Conservation (phyloP, 352 stramenopile species). For the Halophytophthora batemanensis region DNA sequence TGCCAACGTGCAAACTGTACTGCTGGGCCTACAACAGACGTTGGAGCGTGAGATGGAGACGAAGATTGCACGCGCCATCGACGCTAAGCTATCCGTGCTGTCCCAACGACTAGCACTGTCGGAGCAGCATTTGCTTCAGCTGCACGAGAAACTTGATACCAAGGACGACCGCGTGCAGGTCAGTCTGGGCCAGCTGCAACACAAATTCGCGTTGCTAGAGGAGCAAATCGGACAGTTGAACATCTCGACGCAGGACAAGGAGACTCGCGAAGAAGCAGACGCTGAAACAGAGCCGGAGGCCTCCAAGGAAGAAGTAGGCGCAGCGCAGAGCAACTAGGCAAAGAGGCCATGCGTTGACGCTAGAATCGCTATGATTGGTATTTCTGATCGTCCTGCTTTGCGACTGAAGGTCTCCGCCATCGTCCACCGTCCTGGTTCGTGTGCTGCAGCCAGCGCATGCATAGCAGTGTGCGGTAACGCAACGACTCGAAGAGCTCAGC, state of each 20-base stretch:
- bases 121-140: slow-evolving; percentile 58
- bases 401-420: slow-evolving; percentile 16
- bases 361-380: slow-evolving; percentile 32
- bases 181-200: slow-evolving; percentile 39
- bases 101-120: slow-evolving; percentile 57
- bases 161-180: slow-evolving; percentile 33
- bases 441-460: slow-evolving; percentile 52
- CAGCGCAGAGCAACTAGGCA: slow-evolving; percentile 7
- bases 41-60: slow-evolving; percentile 63
- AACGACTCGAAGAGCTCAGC: slow-evolving; percentile 47
- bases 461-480: slow-evolving; percentile 57
- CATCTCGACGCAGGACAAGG: slow-evolving; percentile 2
- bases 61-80: slow-evolving; percentile 56
- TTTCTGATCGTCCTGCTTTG: slow-evolving; percentile 42
- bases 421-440: slow-evolving; percentile 19
- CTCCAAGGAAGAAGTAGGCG: neutral
- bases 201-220: slow-evolving; percentile 41
- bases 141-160: slow-evolving; percentile 54
- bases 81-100: slow-evolving; percentile 55
- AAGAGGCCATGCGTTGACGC: slow-evolving; percentile 30
- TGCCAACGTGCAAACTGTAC: slow-evolving; percentile 29
- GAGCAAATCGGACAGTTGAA: slow-evolving; percentile 29
- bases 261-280: slow-evolving; percentile 1
- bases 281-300: neutral
- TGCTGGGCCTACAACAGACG: slow-evolving; percentile 57